Conservation (phyloP, 1,284 basidiomycete species). For the Ceratorhiza oryzae-sativae region DNA sequence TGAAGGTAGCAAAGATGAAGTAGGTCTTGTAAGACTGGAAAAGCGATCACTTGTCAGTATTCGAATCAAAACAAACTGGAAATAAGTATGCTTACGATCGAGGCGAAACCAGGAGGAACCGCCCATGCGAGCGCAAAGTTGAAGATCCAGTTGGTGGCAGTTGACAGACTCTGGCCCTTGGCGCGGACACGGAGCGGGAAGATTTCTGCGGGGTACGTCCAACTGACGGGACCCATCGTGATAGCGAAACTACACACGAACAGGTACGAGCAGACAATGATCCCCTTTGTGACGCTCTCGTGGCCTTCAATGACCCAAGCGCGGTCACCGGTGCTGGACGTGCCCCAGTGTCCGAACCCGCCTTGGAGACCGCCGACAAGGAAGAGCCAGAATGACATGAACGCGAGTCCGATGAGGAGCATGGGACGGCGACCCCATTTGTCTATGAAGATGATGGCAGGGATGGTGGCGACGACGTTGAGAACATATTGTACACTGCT, state of each 20-base stretch:
- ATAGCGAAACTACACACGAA: slow-evolving; percentile 76
- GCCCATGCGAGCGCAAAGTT: slow-evolving; percentile 71
- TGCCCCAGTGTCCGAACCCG: slow-evolving; percentile 68
- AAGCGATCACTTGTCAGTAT: slow-evolving; percentile 3
- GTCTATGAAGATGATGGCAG: slow-evolving; percentile 69
- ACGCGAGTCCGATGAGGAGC: slow-evolving; percentile 56
- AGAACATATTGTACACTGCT: slow-evolving; percentile 80
- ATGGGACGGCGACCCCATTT: slow-evolving; percentile 81
- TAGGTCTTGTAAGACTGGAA: slow-evolving; percentile 55
- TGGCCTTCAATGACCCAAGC: slow-evolving; percentile 68
- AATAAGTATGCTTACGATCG: slow-evolving; percentile 57
- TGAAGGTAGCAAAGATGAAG: slow-evolving; percentile 80
- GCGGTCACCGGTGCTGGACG: slow-evolving; percentile 49
- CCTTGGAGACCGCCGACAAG: slow-evolving; percentile 79
- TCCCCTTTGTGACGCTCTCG: slow-evolving; percentile 64
- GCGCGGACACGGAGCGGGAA: slow-evolving; percentile 74
- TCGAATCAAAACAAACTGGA: not conserved
- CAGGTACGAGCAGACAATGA: slow-evolving; percentile 79
- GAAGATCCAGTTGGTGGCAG: slow-evolving; percentile 72
- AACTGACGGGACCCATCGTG: slow-evolving; percentile 71
- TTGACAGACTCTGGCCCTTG: slow-evolving; percentile 71
- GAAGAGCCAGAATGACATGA: slow-evolving; percentile 79
- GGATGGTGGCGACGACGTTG: slow-evolving; percentile 71
- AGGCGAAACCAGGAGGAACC: slow-evolving; percentile 62
- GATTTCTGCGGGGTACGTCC: slow-evolving; percentile 58